Base-by-base conservation (phyloP, 108 stramenopile genomes). In the Mayamaea pseudoterrestris region DNA sequence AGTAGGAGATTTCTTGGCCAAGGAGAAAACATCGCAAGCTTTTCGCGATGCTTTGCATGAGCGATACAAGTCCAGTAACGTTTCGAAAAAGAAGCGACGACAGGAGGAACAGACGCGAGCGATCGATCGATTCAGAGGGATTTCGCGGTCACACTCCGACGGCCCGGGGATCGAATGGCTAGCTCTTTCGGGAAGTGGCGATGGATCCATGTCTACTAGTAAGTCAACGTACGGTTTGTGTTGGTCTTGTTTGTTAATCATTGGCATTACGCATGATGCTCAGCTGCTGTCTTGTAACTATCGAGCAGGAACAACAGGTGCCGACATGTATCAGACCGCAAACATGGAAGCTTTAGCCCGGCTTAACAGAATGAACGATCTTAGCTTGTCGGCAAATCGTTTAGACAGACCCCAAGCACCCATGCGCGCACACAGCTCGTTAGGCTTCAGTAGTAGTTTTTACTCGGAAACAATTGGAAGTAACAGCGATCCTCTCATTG, bases 1-100 rank as follows among this genome's bases (percentile, higher is more conserved):
- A 50, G 63, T 64, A 4, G 56, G 63, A 3, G 63, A 57, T 35
- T 41, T 45, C n/a, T 27, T 64, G n/a, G 63, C 63, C 41, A 25
- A 53, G 21, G 61, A 62, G 24, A 62, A 62, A 24, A 55, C 55
- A 21, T 58, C 55, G 2, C 61, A 62, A 48, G 45, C 61, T 3
- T 52, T 62, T 29, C 61, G 61, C 9, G 61, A 62, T 41, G 53
- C 34, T 23, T 35, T 62, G 14, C 44, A 55, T 23, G 40, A 58
- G 1, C 16, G 26, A 20, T 54, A 62, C 30, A 28, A 35, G 29
- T 47, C 53, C 1, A 62, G 61, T 26, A 62, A 43, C 28, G 42
- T 24, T 11, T 27, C 53, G 1, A 62, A 54, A 30, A 62, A 41
- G 30, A 39, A 48, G 53, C 23, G 37, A 5, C 41, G 53, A 17